Evolutionary conservation across 345 rosid genomes (phyloP).

Genomic region (Pistacia vera): DNA sequence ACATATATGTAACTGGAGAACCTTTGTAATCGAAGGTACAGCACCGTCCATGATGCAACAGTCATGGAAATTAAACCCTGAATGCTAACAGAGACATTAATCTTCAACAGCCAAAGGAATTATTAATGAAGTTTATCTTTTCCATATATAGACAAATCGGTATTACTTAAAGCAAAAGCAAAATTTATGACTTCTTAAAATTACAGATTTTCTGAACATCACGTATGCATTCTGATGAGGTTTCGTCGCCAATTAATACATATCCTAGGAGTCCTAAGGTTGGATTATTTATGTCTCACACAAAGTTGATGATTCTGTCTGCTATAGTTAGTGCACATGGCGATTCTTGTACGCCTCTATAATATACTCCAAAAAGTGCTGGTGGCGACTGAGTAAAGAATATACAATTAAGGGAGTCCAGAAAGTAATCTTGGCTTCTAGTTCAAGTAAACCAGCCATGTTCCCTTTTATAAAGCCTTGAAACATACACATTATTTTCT

Average conservation of each 20-base stretch:
- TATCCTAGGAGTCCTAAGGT: background rate
- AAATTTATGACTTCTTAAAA: background rate
- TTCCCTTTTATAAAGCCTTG: background rate
- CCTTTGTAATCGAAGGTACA: no score
- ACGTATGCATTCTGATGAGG: background rate
- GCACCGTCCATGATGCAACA: no score
- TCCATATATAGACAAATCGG: background rate
- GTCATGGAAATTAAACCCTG: no score
- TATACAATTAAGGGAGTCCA: background rate
- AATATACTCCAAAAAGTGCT: background rate
- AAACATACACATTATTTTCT: background rate
- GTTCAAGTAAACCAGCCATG: conserved; percentile 16
- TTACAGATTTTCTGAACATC: background rate
- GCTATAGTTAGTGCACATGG: background rate
- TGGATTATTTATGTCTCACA: background rate
- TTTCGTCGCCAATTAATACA: no score
- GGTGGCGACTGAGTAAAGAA: conserved; percentile 34
- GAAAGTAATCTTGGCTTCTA: conserved; percentile 12
- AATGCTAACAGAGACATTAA: no score
- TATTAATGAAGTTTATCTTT: background rate
- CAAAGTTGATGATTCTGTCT: background rate
- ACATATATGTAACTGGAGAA: no score
- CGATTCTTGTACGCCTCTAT: conserved; percentile 16
- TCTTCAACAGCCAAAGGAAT: background rate
- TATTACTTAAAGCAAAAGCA: background rate